Conservation (phyloP, 2,329 filamentous ascomycete species). For the Chrysoporthe deuterocubensis region DNA sequence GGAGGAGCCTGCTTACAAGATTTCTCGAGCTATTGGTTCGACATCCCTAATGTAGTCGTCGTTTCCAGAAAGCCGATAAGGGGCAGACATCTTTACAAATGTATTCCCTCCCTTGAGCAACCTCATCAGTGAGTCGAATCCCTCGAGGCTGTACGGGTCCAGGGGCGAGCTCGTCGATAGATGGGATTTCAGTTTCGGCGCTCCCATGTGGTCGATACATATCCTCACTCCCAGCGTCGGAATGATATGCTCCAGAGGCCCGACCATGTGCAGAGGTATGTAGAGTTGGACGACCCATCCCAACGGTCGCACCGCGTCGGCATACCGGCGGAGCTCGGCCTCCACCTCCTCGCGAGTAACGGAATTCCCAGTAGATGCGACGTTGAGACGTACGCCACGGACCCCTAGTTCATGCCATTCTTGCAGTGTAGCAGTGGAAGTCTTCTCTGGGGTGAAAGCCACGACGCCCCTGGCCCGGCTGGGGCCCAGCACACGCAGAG, state of each 20-base stretch:
- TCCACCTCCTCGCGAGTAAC: slow-evolving; percentile 33
- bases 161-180: slow-evolving; percentile 8
- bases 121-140: slow-evolving; percentile 23
- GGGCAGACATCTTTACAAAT: slow-evolving; percentile 36
- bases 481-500: slow-evolving; percentile 33
- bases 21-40: slow-evolving; percentile 31
- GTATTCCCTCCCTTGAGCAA: slow-evolving; percentile 27
- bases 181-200: slow-evolving; percentile 28
- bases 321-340: slow-evolving; percentile 31
- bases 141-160: slow-evolving; percentile 26
- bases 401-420: slow-evolving; percentile 36
- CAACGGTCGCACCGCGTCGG: slow-evolving; percentile 34
- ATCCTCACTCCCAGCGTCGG: slow-evolving; percentile 34
- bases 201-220: slow-evolving; percentile 36
- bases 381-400: slow-evolving; percentile 38
- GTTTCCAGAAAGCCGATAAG: slow-evolving; percentile 33
- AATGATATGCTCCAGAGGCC: slow-evolving; percentile 32
- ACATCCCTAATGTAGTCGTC: slow-evolving; percentile 32
- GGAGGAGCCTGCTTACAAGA: slow-evolving; percentile 1
- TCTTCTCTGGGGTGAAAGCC: slow-evolving; percentile 34
- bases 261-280: slow-evolving; percentile 33
- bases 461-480: slow-evolving; percentile 36
- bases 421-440: slow-evolving; percentile 31
- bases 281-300: slow-evolving; percentile 40
- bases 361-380: slow-evolving; percentile 33